Conservation (phyloP, 140 eudicot genomes). For the Erigeron philadelphicus region DNA sequence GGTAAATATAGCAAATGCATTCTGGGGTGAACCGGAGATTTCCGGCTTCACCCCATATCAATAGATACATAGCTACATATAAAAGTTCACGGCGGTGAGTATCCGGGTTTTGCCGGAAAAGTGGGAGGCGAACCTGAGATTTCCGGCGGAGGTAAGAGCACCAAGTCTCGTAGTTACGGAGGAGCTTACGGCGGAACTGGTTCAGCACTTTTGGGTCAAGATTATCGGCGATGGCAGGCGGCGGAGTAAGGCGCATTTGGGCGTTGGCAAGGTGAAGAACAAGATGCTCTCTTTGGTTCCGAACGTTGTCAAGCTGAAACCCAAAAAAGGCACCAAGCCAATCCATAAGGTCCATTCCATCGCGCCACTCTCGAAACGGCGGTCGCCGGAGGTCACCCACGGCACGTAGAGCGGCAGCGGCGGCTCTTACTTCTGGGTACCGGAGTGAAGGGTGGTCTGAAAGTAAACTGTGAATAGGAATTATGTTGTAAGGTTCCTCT, state of each 20-base stretch:
- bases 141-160: slow-evolving; percentile 54
- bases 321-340: slow-evolving; percentile 92
- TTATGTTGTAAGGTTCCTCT: slow-evolving; percentile 54
- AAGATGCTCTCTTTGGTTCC: slow-evolving; percentile 81
- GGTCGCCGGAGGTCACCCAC: slow-evolving; percentile 79
- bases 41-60: slow-evolving; percentile 91
- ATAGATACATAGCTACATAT: slow-evolving; percentile 60
- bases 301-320: slow-evolving; percentile 73
- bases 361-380: slow-evolving; percentile 59
- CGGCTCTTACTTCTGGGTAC: slow-evolving; percentile 87
- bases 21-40: slow-evolving; percentile 79
- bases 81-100: slow-evolving; percentile 66
- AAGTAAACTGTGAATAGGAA: slow-evolving; percentile 65
- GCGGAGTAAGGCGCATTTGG: slow-evolving; percentile 85
- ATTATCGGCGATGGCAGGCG: slow-evolving; percentile 52
- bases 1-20: slow-evolving; percentile 72
- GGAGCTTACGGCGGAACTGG: slow-evolving; percentile 63
- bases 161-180: slow-evolving; percentile 65
- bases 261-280: slow-evolving; percentile 85
- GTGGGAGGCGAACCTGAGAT: slow-evolving; percentile 54
- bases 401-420: slow-evolving; percentile 61
- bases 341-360: slow-evolving; percentile 69
- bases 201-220: slow-evolving; percentile 62
- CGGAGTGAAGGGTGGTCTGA: slow-evolving; percentile 73
- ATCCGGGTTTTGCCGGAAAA: slow-evolving; percentile 43